A percentile compares a stretch with the other conserved stretches of the same genome.
Evolutionary conservation across 805 yeast species (phyloP).

Genomic region (Candida michaelii): DNA sequence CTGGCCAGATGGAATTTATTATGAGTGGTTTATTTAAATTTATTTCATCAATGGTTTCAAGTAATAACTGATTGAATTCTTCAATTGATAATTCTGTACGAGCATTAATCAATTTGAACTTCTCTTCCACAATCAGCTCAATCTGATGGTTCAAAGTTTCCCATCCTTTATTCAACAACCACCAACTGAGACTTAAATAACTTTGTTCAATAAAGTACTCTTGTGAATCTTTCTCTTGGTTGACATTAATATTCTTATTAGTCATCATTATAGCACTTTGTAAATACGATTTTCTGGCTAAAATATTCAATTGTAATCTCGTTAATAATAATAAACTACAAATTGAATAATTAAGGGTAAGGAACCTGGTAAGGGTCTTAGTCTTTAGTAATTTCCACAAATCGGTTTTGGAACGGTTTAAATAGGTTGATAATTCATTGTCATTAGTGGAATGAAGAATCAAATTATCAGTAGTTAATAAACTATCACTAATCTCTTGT

Average conservation of each 20-base stretch:
- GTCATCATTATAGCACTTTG: slow-evolving; percentile 76
- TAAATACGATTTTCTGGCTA: slow-evolving; percentile 83
- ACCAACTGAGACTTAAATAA: slow-evolving; percentile 87
- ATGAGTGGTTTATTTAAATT: slow-evolving; percentile 17
- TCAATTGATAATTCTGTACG: slow-evolving; percentile 65
- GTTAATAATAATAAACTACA: slow-evolving; percentile 75
- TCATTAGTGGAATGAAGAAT: slow-evolving; percentile 25
- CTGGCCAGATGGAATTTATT: slow-evolving; percentile 35
- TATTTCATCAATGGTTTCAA: slow-evolving; percentile 23
- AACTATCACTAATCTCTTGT: slow-evolving; percentile 39
- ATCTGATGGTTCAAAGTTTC: slow-evolving; percentile 51
- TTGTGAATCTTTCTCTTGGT: slow-evolving; percentile 19
- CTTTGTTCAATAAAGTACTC: slow-evolving; percentile 72
- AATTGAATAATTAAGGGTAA: slow-evolving; percentile 68
- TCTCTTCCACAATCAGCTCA: slow-evolving; percentile 54
- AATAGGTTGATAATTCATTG: slow-evolving; percentile 21
- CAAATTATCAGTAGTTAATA: slow-evolving; percentile 44
- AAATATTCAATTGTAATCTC: slow-evolving; percentile 80
- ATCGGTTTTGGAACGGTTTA: slow-evolving; percentile 42
- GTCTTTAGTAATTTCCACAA: slow-evolving; percentile 84
- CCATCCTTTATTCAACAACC: slow-evolving; percentile 91
- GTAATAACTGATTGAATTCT: slow-evolving; percentile 48
- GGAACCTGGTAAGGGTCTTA: slow-evolving; percentile 67
- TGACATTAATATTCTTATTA: slow-evolving; percentile 34
- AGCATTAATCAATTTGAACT: slow-evolving; percentile 66